Evolutionary conservation across 1,284 basidiomycete genomes (phyloP).

Genomic region (Lentinula novae-zelandiae): DNA sequence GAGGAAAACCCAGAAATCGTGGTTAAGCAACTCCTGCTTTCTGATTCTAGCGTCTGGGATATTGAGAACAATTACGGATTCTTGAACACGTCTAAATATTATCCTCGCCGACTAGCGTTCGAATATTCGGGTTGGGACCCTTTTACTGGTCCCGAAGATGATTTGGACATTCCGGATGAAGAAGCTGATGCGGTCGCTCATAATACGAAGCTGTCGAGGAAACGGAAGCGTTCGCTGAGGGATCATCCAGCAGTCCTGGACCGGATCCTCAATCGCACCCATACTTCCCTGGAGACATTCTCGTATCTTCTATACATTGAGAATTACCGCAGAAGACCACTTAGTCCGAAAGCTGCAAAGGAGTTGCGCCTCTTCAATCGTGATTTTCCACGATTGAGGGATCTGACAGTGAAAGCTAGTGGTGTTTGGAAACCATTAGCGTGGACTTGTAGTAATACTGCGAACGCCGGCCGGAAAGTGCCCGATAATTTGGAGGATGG

Average conservation of each 20-base stretch:
- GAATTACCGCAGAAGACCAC: background rate
- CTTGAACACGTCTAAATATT: background rate
- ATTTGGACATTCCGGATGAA: conserved; percentile 7
- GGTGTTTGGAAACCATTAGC: background rate
- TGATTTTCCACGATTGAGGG: conserved; percentile 1
- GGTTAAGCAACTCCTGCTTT: conserved; percentile 2
- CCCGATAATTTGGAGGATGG: background rate
- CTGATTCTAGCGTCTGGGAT: conserved; percentile 3
- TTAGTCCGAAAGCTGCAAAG: background rate
- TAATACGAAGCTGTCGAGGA: conserved; percentile 7
- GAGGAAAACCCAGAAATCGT: background rate
- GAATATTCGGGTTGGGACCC: background rate
- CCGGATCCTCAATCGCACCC: conserved; percentile 5
- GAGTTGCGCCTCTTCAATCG: background rate
- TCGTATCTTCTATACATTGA: conserved; percentile 5
- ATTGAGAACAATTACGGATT: background rate
- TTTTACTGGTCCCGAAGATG: background rate
- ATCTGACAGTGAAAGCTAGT: background rate
- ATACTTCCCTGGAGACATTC: conserved; percentile 1
- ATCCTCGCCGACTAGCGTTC: background rate
- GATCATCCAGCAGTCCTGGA: background rate
- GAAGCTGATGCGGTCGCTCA: conserved; percentile 3
- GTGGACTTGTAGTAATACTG: too few species aligned
- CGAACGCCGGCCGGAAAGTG: background rate
- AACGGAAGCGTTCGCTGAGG: background rate